A percentile compares a stretch with the other conserved stretches of the same genome.
Conservation (phyloP, 1,284 basidiomycete species). For the Wallemia ichthyophaga region DNA sequence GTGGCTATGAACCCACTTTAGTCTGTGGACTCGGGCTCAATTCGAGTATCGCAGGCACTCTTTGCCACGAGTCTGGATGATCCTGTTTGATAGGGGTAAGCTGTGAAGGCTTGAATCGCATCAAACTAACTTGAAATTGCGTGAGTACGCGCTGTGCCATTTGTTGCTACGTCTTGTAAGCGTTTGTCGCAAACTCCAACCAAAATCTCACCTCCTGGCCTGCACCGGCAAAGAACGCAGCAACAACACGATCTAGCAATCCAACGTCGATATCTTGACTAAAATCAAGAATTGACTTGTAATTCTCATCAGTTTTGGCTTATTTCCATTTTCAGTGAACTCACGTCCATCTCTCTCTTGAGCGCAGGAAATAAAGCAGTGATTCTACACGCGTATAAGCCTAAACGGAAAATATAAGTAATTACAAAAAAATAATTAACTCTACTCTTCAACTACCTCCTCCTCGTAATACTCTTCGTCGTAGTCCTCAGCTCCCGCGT, state of each 20-base stretch:
- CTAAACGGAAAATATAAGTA: not conserved
- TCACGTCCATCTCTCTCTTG: not conserved
- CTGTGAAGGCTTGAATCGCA: not conserved
- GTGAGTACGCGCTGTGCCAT: conserved; percentile 65
- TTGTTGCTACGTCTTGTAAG: conserved; percentile 34
- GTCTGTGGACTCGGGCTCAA: conserved; percentile 57
- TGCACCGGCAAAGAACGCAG: conserved; percentile 46
- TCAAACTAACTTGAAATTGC: conserved; percentile 36
- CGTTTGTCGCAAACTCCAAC: not conserved
- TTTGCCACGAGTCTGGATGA: conserved; percentile 88
- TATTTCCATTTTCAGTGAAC: not conserved
- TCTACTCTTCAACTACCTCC: not conserved
- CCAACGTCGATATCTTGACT: conserved; percentile 52
- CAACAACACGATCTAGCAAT: conserved; percentile 56
- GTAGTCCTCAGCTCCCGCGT: conserved; percentile 2
- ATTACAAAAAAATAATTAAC: not conserved
- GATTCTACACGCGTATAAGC: too few species aligned
- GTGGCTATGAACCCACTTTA: conserved; percentile 28
- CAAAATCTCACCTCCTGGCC: conserved; percentile 34
- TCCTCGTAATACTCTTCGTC: conserved; percentile 4
- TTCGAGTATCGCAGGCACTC: conserved; percentile 81
- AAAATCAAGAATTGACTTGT: conserved; percentile 55
- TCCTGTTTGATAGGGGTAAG: conserved; percentile 19
- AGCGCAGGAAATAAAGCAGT: not conserved
- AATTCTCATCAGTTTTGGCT: not conserved